Percentiles rank a stretch among this genome's conserved stretches.
These are phyloP conservation scores for Melastoma malabathricum DNA, from an alignment of 345 rosid species.

Conservation along the genomic window DNA sequence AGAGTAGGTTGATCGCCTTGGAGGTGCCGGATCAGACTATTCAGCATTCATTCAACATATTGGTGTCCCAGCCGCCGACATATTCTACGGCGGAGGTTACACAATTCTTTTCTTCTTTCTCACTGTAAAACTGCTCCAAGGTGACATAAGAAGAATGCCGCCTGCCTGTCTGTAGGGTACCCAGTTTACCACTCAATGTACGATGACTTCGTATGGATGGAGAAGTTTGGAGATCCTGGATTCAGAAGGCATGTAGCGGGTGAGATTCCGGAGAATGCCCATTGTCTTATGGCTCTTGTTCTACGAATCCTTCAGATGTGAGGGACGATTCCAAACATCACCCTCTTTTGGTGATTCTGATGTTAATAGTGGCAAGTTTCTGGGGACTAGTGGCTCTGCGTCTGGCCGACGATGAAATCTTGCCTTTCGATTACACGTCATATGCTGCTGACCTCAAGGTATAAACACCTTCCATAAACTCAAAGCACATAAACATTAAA, in stretches of 20 bases:
- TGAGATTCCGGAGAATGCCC: neutral
- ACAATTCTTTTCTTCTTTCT: neutral
- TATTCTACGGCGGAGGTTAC: conserved; percentile 46
- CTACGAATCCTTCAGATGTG: too few species aligned
- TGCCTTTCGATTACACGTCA: conserved; percentile 59
- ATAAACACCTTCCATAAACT: neutral
- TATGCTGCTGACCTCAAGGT: conserved; percentile 71
- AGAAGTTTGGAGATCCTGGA: conserved; percentile 65
- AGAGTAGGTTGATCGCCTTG: conserved; percentile 47
- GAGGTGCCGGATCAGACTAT: conserved; percentile 60
- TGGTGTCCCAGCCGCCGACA: conserved; percentile 53
- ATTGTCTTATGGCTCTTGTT: too few species aligned
- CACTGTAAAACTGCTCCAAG: too few species aligned
- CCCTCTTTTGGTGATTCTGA: too few species aligned
- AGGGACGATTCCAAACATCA: too few species aligned
- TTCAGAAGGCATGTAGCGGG: conserved; percentile 73
- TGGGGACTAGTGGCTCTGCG: conserved; percentile 67
- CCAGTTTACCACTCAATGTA: conserved; percentile 90
- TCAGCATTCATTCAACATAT: conserved; percentile 73
- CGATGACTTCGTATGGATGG: conserved; percentile 76
- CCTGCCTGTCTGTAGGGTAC: too few species aligned
- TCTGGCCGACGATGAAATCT: conserved; percentile 63
- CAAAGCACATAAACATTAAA: neutral
- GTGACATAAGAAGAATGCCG: too few species aligned
- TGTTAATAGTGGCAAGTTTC: conserved; percentile 41